Percentiles rank a stretch among this genome's conserved stretches.
phyloP scores from a whole-genome alignment of 2,329 filamentous ascomycete species.

The Microthyrium microscopicum region DNA sequence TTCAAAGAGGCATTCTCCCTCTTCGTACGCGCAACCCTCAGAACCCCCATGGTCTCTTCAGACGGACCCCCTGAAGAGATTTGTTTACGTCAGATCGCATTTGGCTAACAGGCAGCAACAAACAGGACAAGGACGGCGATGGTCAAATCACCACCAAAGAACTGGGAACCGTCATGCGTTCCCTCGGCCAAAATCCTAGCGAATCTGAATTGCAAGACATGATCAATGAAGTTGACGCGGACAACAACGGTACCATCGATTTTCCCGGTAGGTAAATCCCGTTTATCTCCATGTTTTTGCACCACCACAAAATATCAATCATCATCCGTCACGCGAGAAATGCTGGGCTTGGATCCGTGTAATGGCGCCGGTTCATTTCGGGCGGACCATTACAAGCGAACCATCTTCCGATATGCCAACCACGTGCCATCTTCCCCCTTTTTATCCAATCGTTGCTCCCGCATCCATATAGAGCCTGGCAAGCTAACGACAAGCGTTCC shows the following conservation, averaged over 20 bases:
- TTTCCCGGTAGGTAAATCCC: constrained; percentile 39
- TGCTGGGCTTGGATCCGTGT: not conserved
- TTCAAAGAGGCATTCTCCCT: constrained; percentile 99
- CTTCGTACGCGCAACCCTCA: constrained; percentile 56
- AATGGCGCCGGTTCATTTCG: no score
- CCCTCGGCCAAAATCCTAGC: constrained; percentile 45
- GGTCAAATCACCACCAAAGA: constrained; percentile 49
- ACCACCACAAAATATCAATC: not conserved
- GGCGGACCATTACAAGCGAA: no score
- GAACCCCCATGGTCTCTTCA: constrained; percentile 6
- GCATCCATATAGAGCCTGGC: not conserved
- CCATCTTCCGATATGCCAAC: no score
- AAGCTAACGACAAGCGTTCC: not conserved
- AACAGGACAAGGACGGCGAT: constrained; percentile 42
- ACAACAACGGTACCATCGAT: constrained; percentile 49
- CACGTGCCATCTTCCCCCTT: no score
- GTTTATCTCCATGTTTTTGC: not conserved
- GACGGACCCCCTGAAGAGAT: not conserved
- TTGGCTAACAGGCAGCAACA: constrained; percentile 3
- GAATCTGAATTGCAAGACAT: constrained; percentile 48
- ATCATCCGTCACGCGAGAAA: not conserved
- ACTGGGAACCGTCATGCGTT: constrained; percentile 46
- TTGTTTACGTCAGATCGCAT: not conserved
- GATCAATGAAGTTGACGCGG: constrained; percentile 49
- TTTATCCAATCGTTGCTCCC: constrained; percentile 1